Percentiles rank a stretch among this genome's conserved stretches.
Conservation (phyloP, 2,329 filamentous ascomycete genomes). For the Aspergillus phoenicis region DNA sequence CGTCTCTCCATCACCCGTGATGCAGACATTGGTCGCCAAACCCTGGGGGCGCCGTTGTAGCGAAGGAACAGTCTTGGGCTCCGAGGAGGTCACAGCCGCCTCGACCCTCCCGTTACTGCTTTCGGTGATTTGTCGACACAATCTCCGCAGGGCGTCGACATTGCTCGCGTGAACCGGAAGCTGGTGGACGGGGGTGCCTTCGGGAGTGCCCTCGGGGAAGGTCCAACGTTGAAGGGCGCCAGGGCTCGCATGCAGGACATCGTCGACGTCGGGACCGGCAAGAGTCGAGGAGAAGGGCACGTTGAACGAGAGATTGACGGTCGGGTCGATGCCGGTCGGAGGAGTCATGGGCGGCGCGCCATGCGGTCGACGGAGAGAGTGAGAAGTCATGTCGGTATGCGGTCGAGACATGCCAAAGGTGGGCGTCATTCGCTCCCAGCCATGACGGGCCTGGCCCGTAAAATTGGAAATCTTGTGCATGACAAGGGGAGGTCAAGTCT, state of each 20-base stretch:
- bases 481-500: slow-evolving; percentile 33
- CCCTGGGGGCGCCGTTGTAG: slow-evolving; percentile 55
- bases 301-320: slow-evolving; percentile 94
- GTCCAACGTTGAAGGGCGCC: slow-evolving; percentile 91
- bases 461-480: slow-evolving; percentile 73
- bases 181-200: slow-evolving; percentile 81
- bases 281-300: slow-evolving; percentile 93
- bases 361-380: slow-evolving; percentile 60
- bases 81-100: slow-evolving; percentile 79
- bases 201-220: slow-evolving; percentile 82
- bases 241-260: slow-evolving; percentile 88
- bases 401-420: slow-evolving; percentile 65
- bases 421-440: slow-evolving; percentile 69
- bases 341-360: slow-evolving; percentile 58
- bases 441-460: slow-evolving; percentile 66
- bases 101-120: slow-evolving; percentile 70
- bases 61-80: slow-evolving; percentile 66
- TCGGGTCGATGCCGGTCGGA: slow-evolving; percentile 71
- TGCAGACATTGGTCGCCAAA: slow-evolving; percentile 81
- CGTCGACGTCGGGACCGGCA: slow-evolving; percentile 87
- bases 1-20: slow-evolving; percentile 82
- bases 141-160: slow-evolving; percentile 72
- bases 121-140: slow-evolving; percentile 81
- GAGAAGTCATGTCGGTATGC: slow-evolving; percentile 58
- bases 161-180: slow-evolving; percentile 91